Evolutionary conservation across 2,329 filamentous ascomycete species (phyloP).

Genomic region (Diaporthe amygdali): DNA sequence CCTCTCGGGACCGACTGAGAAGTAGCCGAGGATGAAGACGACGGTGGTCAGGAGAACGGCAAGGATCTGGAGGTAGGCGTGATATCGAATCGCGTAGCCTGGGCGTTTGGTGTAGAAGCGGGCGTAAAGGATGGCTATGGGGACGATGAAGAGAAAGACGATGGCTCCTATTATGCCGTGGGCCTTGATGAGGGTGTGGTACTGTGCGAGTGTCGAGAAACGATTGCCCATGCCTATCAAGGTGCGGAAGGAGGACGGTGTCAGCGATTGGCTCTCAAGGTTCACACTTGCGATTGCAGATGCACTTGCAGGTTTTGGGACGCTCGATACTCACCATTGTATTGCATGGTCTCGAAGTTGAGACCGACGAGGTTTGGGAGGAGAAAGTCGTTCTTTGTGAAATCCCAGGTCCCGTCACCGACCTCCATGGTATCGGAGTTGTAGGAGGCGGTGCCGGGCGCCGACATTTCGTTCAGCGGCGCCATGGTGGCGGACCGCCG

Average conservation of each 20-base stretch:
- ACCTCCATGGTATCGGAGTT: conserved; percentile 76
- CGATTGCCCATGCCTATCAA: conserved; percentile 78
- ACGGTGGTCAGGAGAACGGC: conserved; percentile 72
- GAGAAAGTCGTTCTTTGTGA: conserved; percentile 76
- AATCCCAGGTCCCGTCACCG: conserved; percentile 85
- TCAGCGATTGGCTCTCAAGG: conserved; percentile 18
- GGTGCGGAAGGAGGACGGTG: background rate
- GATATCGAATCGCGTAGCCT: conserved; percentile 67
- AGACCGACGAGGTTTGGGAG: conserved; percentile 77
- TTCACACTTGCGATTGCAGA: background rate
- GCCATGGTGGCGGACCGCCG: conserved; percentile 58
- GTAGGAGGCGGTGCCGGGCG: conserved; percentile 76
- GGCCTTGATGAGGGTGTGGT: conserved; percentile 72
- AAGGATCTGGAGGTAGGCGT: conserved; percentile 77
- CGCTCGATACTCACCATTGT: conserved; percentile 68
- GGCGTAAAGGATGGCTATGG: conserved; percentile 74
- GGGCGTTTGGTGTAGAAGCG: conserved; percentile 72
- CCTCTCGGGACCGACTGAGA: conserved; percentile 75
- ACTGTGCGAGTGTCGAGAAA: conserved; percentile 71
- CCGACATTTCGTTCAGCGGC: conserved; percentile 65
- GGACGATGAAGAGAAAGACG: conserved; percentile 76
- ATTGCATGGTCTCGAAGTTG: conserved; percentile 82
- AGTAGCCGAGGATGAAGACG: conserved; percentile 76
- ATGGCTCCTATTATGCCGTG: conserved; percentile 76
- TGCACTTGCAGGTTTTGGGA: background rate